Percentiles rank a stretch among this genome's conserved stretches.
These are phyloP conservation scores for Rosellinia necatrix DNA, from an alignment of 2,329 filamentous ascomycete genomes.

Conservation along the genomic window DNA sequence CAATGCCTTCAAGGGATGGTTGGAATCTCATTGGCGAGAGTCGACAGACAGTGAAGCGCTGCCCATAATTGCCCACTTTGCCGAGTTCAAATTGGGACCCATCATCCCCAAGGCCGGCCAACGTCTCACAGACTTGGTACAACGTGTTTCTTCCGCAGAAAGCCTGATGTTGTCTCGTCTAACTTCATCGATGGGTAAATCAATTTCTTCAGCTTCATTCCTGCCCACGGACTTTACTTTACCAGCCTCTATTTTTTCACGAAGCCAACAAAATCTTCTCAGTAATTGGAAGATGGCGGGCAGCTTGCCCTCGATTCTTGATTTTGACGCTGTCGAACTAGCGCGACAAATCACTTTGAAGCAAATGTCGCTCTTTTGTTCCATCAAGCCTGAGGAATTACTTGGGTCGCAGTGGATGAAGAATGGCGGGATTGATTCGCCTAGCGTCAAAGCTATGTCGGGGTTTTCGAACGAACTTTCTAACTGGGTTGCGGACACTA, in stretches of 20 bases:
- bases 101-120: slow-evolving; percentile 78
- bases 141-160: slow-evolving; percentile 75
- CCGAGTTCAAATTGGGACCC: slow-evolving; percentile 69
- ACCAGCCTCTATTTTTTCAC: slow-evolving; percentile 72
- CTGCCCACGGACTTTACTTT: slow-evolving; percentile 72
- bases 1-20: slow-evolving; percentile 96
- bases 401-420: slow-evolving; percentile 94
- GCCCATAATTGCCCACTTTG: slow-evolving; percentile 77
- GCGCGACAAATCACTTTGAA: slow-evolving; percentile 92
- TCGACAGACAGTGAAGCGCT: slow-evolving; percentile 79
- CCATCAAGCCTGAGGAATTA: slow-evolving; percentile 89
- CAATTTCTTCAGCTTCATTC: slow-evolving; percentile 74
- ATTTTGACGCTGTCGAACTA: slow-evolving; percentile 89
- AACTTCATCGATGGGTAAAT: slow-evolving; percentile 86
- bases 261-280: slow-evolving; percentile 75
- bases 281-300: slow-evolving; percentile 75
- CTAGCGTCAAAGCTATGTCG: slow-evolving; percentile 94
- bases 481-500: slow-evolving; percentile 90
- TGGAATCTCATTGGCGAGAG: slow-evolving; percentile 93
- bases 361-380: slow-evolving; percentile 88
- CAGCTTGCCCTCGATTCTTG: slow-evolving; percentile 74
- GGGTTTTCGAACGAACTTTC: slow-evolving; percentile 89
- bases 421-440: slow-evolving; percentile 75
- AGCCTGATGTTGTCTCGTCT: slow-evolving; percentile 80
- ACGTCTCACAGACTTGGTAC: slow-evolving; percentile 77